A percentile compares a stretch with the other conserved stretches of the same genome.
These are phyloP conservation scores for Canavalia gladiata DNA, from an alignment of 306 rosid species.

Conservation along the genomic window DNA sequence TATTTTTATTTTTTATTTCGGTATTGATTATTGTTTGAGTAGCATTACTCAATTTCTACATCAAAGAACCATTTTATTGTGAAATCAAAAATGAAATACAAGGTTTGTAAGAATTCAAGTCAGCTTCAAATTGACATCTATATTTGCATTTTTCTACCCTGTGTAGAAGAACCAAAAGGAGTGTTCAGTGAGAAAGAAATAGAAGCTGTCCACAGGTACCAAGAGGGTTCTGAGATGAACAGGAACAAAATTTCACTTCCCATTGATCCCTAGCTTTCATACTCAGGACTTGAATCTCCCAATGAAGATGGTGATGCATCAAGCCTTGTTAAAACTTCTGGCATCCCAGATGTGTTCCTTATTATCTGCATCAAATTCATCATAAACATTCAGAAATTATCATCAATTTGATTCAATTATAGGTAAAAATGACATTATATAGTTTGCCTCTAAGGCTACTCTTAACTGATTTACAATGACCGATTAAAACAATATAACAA, in stretches of 20 bases:
- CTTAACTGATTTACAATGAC: not conserved
- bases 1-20: slow-evolving; percentile 16
- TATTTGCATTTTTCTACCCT: slow-evolving; percentile 34
- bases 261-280: slow-evolving; percentile 72
- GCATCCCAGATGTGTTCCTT: slow-evolving; percentile 86
- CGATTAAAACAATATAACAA: not conserved
- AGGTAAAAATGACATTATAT: slow-evolving; percentile 9
- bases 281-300: slow-evolving; percentile 67
- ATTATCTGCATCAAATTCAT: slow-evolving; percentile 70
- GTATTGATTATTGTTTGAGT: slow-evolving; percentile 32
- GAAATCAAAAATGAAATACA: slow-evolving; percentile 34
- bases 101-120: slow-evolving; percentile 46
- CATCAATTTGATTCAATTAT: not conserved
- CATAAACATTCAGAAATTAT: slow-evolving; percentile 41
- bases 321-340: slow-evolving; percentile 92
- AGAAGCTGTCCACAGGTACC: not conserved
- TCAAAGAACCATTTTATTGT: slow-evolving; percentile 33
- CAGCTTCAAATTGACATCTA: slow-evolving; percentile 42
- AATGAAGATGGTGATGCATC: slow-evolving; percentile 64
- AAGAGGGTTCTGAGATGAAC: slow-evolving; percentile 8
- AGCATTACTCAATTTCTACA: slow-evolving; percentile 39
- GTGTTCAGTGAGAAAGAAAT: slow-evolving; percentile 18
- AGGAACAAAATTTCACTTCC: slow-evolving; percentile 37
- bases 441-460: not conserved
- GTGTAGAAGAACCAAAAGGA: slow-evolving; percentile 30